phyloP scores from a whole-genome alignment of 2,329 filamentous ascomycete species.

The Pseudogymnoascus sp. region DNA sequence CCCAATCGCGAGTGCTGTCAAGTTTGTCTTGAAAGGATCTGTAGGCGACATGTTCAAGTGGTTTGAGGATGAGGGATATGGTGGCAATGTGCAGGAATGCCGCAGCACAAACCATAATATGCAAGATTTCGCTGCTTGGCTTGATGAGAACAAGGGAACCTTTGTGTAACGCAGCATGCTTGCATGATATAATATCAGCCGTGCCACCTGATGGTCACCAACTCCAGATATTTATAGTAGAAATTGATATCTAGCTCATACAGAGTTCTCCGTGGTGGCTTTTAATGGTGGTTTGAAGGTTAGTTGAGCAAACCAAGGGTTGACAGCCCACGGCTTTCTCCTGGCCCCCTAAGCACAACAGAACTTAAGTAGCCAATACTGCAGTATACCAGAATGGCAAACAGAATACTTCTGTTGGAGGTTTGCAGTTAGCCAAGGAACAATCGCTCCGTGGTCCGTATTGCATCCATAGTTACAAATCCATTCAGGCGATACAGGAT shows the following conservation, averaged over 20 bases:
- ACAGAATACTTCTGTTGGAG: too few species aligned
- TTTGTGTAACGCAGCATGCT: not conserved
- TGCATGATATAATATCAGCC: not conserved
- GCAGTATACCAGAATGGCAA: too few species aligned
- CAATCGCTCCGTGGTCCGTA: not conserved
- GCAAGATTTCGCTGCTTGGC: slow-evolving; percentile 35
- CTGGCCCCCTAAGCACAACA: too few species aligned
- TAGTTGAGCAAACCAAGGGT: too few species aligned
- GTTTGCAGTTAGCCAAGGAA: too few species aligned
- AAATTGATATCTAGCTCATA: too few species aligned
- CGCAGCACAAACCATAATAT: slow-evolving; percentile 33
- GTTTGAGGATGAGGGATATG: slow-evolving; percentile 17
- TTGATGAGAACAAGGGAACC: slow-evolving; percentile 25
- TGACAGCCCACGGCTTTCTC: too few species aligned
- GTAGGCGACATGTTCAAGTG: slow-evolving; percentile 18
- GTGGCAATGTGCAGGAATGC: slow-evolving; percentile 27
- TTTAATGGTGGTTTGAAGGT: too few species aligned
- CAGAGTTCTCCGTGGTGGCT: too few species aligned
- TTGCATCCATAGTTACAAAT: not conserved
- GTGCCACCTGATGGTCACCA: too few species aligned
- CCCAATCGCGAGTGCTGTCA: slow-evolving; percentile 13
- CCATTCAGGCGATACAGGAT: not conserved
- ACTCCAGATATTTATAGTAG: too few species aligned
- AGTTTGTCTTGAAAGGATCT: slow-evolving; percentile 15
- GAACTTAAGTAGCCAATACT: too few species aligned